Evolutionary conservation across 139 green algal genomes (phyloP).

Genomic region (Edaphochlamys debaryana): DNA sequence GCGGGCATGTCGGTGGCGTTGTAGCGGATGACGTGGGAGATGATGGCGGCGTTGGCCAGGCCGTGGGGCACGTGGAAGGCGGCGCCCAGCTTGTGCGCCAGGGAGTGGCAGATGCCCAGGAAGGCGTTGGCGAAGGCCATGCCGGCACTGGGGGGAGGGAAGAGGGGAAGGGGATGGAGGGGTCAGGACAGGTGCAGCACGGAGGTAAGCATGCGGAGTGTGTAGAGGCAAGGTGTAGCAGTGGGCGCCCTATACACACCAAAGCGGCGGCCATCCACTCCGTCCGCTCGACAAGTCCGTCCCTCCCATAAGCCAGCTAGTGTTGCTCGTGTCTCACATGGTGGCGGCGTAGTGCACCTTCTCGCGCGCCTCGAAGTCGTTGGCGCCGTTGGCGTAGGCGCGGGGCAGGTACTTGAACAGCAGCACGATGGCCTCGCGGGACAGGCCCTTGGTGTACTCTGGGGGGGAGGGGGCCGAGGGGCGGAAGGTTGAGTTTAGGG

Average conservation of each 20-base stretch:
- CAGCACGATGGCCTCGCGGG: conserved; percentile 60
- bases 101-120: conserved; percentile 80
- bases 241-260: too few species aligned
- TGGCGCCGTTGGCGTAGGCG: conserved; percentile 57
- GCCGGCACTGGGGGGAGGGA: conserved; percentile 60
- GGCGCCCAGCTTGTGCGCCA: conserved; percentile 71
- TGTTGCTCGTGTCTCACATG: too few species aligned
- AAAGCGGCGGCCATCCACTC: too few species aligned
- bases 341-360: conserved; percentile 78
- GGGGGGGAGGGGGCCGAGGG: too few species aligned
- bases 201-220: too few species aligned
- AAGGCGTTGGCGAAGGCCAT: conserved; percentile 87
- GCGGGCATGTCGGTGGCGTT: conserved; percentile 75
- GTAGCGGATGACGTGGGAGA: conserved; percentile 79
- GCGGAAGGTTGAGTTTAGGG: background rate
- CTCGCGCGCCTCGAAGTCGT: conserved; percentile 69
- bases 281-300: too few species aligned
- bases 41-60: conserved; percentile 75
- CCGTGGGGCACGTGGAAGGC: conserved; percentile 74
- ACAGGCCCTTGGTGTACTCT: conserved; percentile 76
- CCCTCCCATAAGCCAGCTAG: too few species aligned
- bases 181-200: too few species aligned
- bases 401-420: conserved; percentile 75
- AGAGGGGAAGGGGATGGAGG: too few species aligned
- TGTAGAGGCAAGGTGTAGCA: too few species aligned